These are phyloP conservation scores for Wickerhamiella shivajii DNA, from an alignment of 805 yeast genomes.

Conservation along the genomic window DNA sequence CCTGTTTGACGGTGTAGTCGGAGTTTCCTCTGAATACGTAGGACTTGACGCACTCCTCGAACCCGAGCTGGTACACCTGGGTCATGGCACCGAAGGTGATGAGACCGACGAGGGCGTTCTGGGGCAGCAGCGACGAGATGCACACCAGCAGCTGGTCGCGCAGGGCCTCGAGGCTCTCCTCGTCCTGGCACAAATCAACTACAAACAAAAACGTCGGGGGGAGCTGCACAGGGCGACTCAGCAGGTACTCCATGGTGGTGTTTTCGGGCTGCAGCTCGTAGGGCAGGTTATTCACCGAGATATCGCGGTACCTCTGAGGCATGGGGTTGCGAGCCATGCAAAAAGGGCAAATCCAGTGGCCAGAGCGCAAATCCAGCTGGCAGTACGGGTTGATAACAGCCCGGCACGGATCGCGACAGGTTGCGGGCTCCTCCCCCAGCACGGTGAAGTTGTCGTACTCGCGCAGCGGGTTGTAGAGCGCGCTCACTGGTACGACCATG, in stretches of 20 bases:
- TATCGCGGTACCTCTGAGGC: constrained; percentile 67
- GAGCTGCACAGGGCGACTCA: constrained; percentile 61
- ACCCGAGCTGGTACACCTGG: constrained; percentile 72
- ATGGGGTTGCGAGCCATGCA: constrained; percentile 67
- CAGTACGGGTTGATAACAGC: constrained; percentile 80
- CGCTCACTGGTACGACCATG: constrained; percentile 87
- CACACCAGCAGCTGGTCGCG: constrained; percentile 59
- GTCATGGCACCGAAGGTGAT: constrained; percentile 84
- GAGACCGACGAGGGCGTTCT: constrained; percentile 76
- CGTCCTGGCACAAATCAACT: constrained; percentile 80
- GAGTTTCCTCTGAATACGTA: constrained; percentile 81
- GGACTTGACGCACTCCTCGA: constrained; percentile 52
- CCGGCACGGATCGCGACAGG: constrained; percentile 70
- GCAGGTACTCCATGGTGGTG: constrained; percentile 73
- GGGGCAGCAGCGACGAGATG: constrained; percentile 51
- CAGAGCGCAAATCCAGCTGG: constrained; percentile 58
- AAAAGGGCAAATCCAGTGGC: constrained; percentile 73
- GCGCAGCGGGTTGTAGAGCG: constrained; percentile 87
- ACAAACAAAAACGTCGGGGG: constrained; percentile 83
- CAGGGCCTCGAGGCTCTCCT: constrained; percentile 69
- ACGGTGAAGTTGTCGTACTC: constrained; percentile 60
- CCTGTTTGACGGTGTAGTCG: constrained; percentile 46
- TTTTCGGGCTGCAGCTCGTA: constrained; percentile 55
- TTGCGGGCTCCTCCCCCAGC: constrained; percentile 73
- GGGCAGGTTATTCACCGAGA: constrained; percentile 66